Evolutionary conservation across 164 flowering plant species (phyloP), one percentile per base, ranked within the genome.

Genomic region (Chimonanthus salicifolius): DNA sequence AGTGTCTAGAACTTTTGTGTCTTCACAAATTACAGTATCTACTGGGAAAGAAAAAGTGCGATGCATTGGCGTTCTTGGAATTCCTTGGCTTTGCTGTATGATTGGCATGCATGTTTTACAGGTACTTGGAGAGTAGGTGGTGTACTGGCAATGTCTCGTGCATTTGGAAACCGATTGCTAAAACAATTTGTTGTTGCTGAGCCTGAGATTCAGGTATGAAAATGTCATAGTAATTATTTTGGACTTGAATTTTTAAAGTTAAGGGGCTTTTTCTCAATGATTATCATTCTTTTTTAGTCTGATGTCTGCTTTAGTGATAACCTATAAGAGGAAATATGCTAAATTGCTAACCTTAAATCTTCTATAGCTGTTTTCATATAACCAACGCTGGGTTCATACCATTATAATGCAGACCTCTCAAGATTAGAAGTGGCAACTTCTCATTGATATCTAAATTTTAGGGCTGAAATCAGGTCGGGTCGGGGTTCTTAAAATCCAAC

Each of bases 41-140:
- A 4, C 18, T 9, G 33, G 13, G 13, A 33, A 63, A 33, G 21
- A 18, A 20, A 63, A 44, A 63, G 33, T 0, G 33, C 33, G 9
- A 18, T 63, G 44, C 33, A 18, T 4, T 10, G 20, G 66, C 33
- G 21, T 20, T 20, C 66, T 63, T 20, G 18, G 66, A 33, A 5
- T 6, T 44, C 66, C 21, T 66, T 7, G 6, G 68, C 44, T 9
- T 66, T 44, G 48, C 46, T 5, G n/a, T 62, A 47, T 62, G 71
- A 43, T 44, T 58, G 33, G 49, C 47, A 46, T 21, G 20, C 48
- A 46, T 51, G 58, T 71, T 46, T 69, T 74, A 74, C 80, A 95
- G 99, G 99, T 47, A 95, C 99, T 68, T 95, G 99, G 99, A 88
- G 99, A 79, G 99, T 95, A 18, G 98, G 98, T 73, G 99, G 99